phyloP scores from a whole-genome alignment of 2,329 filamentous ascomycete species.

The Claviceps sp. region DNA sequence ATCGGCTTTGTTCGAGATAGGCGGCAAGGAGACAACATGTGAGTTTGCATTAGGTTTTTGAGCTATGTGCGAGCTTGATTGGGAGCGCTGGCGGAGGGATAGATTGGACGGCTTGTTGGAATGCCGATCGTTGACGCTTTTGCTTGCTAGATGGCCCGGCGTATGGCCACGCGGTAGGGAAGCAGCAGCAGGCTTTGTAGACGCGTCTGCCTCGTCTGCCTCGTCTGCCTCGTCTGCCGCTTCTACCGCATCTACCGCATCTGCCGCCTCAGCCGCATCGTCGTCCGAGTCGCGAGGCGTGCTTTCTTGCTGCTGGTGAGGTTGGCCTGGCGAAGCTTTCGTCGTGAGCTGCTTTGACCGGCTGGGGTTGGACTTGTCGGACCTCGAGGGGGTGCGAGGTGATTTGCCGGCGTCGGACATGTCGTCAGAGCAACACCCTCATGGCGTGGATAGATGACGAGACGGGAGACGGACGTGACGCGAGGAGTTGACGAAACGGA shows the following conservation, averaged over 20 bases:
- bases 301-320: conserved; percentile 3
- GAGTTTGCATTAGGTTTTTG: conserved; percentile 16
- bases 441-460: conserved; percentile 13
- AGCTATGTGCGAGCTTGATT: conserved; percentile 30
- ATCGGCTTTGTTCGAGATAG: conserved; percentile 13
- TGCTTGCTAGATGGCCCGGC: conserved; percentile 46
- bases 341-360: conserved; percentile 9
- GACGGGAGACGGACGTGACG: background rate
- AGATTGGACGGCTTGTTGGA: conserved; percentile 39
- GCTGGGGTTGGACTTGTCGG: conserved; percentile 17
- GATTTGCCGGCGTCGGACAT: conserved; percentile 31
- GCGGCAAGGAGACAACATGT: conserved; percentile 11
- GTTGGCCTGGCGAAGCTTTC: conserved; percentile 10
- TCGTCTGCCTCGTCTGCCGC: too few species aligned
- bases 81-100: conserved; percentile 39
- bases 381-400: conserved; percentile 13
- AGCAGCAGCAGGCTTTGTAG: conserved; percentile 17
- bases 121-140: conserved; percentile 36
- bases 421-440: conserved; percentile 16
- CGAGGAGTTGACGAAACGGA: background rate
- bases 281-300: conserved; percentile 15
- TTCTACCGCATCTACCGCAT: too few species aligned
- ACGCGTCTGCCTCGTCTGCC: conserved; percentile 15
- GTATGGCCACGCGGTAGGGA: conserved; percentile 44
- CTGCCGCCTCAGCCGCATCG: conserved; percentile 9